A percentile compares a stretch with the other conserved stretches of the same genome.
Evolutionary conservation across 108 stramenopile genomes (phyloP).

Genomic region (Fistulifera solaris): DNA sequence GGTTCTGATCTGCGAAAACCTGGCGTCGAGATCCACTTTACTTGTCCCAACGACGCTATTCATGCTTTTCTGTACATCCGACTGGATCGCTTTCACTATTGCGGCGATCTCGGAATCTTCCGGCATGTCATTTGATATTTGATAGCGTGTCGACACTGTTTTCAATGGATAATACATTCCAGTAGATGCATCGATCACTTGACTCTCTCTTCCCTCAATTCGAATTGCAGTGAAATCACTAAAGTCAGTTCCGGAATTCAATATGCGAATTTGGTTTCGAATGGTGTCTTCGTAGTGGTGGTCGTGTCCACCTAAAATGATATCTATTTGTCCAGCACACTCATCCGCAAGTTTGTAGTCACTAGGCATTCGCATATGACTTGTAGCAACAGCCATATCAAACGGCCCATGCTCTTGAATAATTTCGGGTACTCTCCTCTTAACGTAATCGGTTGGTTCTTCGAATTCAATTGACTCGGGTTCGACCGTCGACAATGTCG

Average conservation of each 20-base stretch:
- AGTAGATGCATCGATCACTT: neutral
- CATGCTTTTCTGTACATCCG: conserved; percentile 20
- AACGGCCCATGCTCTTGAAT: conserved; percentile 11
- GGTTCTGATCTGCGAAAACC: conserved; percentile 28
- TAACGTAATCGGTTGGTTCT: conserved; percentile 21
- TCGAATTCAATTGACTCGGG: conserved; percentile 23
- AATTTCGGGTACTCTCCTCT: conserved; percentile 18
- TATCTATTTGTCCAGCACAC: conserved; percentile 21
- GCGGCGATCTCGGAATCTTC: conserved; percentile 3
- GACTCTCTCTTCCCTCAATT: conserved; percentile 7
- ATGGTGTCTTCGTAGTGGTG: conserved; percentile 36
- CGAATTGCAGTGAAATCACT: conserved; percentile 20
- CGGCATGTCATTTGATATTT: neutral
- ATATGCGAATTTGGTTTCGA: conserved; percentile 17
- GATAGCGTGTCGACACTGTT: neutral
- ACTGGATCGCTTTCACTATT: conserved; percentile 9
- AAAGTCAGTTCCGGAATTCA: conserved; percentile 51
- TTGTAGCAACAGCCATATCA: conserved; percentile 24
- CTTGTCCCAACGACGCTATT: conserved; percentile 24
- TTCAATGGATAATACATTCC: neutral
- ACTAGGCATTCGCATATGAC: conserved; percentile 50
- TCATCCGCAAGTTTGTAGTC: conserved; percentile 31
- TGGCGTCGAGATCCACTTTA: conserved; percentile 31
- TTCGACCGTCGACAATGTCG: conserved; percentile 23
- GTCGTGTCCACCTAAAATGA: conserved; percentile 48